These are phyloP conservation scores for Microcera coccophila DNA, from an alignment of 2,329 filamentous ascomycete species.

Conservation along the genomic window DNA sequence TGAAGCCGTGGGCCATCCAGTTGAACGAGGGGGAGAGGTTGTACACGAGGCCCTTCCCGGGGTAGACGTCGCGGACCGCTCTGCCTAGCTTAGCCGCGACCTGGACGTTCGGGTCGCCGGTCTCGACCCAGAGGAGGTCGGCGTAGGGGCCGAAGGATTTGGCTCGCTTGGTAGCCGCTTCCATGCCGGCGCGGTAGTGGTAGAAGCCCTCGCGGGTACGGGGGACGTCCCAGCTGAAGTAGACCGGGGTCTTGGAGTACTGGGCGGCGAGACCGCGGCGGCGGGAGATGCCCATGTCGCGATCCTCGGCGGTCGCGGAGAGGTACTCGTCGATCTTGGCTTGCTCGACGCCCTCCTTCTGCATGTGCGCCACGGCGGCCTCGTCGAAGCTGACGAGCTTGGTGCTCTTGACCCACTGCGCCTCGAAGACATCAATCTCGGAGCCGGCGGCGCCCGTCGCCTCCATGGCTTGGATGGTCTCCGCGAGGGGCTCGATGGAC, in stretches of 20 bases:
- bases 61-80: constrained; percentile 65
- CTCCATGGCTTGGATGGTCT: constrained; percentile 89
- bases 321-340: constrained; percentile 67
- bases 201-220: constrained; percentile 93
- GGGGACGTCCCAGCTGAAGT: constrained; percentile 88
- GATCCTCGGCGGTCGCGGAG: constrained; percentile 56
- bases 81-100: constrained; percentile 72
- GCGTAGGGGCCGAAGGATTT: constrained; percentile 88
- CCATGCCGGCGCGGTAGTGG: constrained; percentile 80
- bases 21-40: constrained; percentile 97
- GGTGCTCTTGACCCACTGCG: constrained; percentile 81
- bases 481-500: constrained; percentile 74
- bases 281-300: constrained; percentile 72
- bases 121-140: constrained; percentile 96
- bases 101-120: constrained; percentile 77
- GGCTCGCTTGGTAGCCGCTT: constrained; percentile 86
- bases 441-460: constrained; percentile 67
- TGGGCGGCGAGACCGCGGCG: constrained; percentile 69
- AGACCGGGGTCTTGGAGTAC: constrained; percentile 63
- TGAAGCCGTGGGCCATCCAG: constrained; percentile 96
- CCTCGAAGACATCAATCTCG: constrained; percentile 83
- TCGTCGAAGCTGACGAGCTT: constrained; percentile 89
- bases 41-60: constrained; percentile 89
- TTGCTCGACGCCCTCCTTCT: constrained; percentile 59
- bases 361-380: constrained; percentile 73